A percentile compares a stretch with the other conserved stretches of the same genome.
Conservation (phyloP, 2,329 filamentous ascomycete species). For the Aspergillus eucalypticola region DNA sequence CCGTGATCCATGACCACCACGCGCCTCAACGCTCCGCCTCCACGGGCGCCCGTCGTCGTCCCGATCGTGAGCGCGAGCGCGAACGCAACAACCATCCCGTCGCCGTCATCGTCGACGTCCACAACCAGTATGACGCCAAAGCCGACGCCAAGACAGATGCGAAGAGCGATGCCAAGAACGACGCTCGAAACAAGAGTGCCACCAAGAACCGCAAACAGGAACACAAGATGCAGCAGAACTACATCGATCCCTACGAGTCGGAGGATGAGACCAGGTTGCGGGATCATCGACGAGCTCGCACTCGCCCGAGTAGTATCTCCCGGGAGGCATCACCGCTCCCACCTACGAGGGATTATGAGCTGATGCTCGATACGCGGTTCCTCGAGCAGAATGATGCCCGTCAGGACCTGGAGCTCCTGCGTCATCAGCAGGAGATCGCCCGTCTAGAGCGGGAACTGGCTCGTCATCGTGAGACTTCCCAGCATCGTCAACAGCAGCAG, state of each 20-base stretch:
- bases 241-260: constrained; percentile 24
- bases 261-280: constrained; percentile 28
- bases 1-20: constrained; percentile 23
- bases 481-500: neutral
- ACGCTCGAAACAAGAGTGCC: constrained; percentile 28
- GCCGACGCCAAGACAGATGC: constrained; percentile 7
- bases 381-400: constrained; percentile 36
- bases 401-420: constrained; percentile 37
- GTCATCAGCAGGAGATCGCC: constrained; percentile 40
- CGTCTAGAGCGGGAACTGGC: constrained; percentile 36
- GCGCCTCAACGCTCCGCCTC: constrained; percentile 38
- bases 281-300: constrained; percentile 19
- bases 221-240: constrained; percentile 20
- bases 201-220: constrained; percentile 28
- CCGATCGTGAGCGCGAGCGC: constrained; percentile 8
- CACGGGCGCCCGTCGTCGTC: constrained; percentile 33
- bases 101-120: constrained; percentile 38
- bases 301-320: constrained; percentile 24
- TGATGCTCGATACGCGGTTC: constrained; percentile 36
- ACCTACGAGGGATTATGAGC: constrained; percentile 35
- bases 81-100: constrained; percentile 19
- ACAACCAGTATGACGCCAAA: constrained; percentile 6
- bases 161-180: constrained; percentile 26
- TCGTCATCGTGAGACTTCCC: constrained; percentile 18
- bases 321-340: constrained; percentile 27